A percentile compares a stretch with the other conserved stretches of the same genome.
Conservation (phyloP, 768 basidiomycete genomes). For the Termitomyces sp. region DNA sequence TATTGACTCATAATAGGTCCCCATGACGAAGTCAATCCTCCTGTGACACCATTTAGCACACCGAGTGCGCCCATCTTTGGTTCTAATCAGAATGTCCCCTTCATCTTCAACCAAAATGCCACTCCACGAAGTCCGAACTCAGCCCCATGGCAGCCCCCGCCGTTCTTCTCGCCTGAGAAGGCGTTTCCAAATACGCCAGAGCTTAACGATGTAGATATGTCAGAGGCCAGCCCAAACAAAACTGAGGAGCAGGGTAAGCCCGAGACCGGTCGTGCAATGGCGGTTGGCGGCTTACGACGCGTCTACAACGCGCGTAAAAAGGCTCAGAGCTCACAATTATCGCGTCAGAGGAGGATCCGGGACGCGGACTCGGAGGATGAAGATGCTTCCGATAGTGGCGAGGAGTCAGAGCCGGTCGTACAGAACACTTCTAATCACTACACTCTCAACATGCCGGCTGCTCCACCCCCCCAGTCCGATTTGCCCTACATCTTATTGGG, state of each 20-base stretch:
- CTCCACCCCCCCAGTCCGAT: conserved; percentile 53
- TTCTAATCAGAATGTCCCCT: conserved; percentile 63
- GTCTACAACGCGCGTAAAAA: conserved; percentile 61
- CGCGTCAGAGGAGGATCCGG: conserved; percentile 19
- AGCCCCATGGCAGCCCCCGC: conserved; percentile 66
- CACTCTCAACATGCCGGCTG: conserved; percentile 75
- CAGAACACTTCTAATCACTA: conserved; percentile 73
- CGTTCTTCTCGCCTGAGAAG: conserved; percentile 55
- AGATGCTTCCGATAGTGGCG: conserved; percentile 40
- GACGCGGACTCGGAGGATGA: conserved; percentile 35
- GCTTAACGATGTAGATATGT: conserved; percentile 71
- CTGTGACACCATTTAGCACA: conserved; percentile 34
- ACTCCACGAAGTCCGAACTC: conserved; percentile 42
- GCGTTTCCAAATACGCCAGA: conserved; percentile 54
- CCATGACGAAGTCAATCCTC: conserved; percentile 38
- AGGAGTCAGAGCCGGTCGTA: conserved; percentile 36
- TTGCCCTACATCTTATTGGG: conserved; percentile 82
- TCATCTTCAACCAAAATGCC: conserved; percentile 53
- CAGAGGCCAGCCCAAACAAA: conserved; percentile 61
- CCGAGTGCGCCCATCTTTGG: conserved; percentile 55
- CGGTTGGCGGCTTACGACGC: conserved; percentile 61
- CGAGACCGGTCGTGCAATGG: conserved; percentile 46
- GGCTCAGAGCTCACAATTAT: conserved; percentile 23
- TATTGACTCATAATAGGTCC: conserved; percentile 24
- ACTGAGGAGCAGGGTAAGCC: conserved; percentile 31